Conservation (phyloP, 1,284 basidiomycete species). For the Naganishia sp. region DNA sequence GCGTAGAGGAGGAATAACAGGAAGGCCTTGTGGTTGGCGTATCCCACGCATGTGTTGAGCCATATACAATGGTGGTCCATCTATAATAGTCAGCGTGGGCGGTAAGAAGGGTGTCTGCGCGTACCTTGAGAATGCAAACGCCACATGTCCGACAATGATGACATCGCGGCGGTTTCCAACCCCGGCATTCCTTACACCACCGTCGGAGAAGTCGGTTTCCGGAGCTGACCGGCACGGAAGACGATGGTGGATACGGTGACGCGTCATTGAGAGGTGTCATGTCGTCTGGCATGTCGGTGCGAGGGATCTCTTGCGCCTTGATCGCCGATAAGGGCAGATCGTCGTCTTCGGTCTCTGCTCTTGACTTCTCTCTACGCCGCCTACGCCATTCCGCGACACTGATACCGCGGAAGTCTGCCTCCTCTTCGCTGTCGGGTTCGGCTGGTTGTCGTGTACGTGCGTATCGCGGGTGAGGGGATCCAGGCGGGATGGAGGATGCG, state of each 20-base stretch:
- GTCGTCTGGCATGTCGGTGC: not conserved
- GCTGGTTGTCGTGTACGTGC: slow-evolving; percentile 5
- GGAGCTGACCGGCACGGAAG: not conserved
- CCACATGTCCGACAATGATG: slow-evolving; percentile 79
- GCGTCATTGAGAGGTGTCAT: no score
- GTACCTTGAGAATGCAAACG: slow-evolving; percentile 81
- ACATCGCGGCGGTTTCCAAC: slow-evolving; percentile 71
- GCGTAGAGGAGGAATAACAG: slow-evolving; percentile 74
- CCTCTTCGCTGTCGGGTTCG: slow-evolving; percentile 5
- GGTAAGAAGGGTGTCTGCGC: slow-evolving; percentile 49
- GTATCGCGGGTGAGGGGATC: slow-evolving; percentile 16
- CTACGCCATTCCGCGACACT: slow-evolving; percentile 15
- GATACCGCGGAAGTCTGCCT: slow-evolving; percentile 27
- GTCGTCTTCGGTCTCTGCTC: slow-evolving; percentile 15
- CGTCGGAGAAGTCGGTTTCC: slow-evolving; percentile 25
- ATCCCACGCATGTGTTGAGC: slow-evolving; percentile 80
- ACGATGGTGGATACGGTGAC: slow-evolving; percentile 6
- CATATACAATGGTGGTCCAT: slow-evolving; percentile 85
- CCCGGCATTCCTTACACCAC: slow-evolving; percentile 52
- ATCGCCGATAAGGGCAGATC: slow-evolving; percentile 22
- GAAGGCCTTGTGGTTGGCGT: slow-evolving; percentile 82
- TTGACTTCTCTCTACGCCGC: not conserved
- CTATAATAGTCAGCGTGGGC: slow-evolving; percentile 10
- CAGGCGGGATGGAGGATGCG: slow-evolving; percentile 16
- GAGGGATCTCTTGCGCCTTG: not conserved